Base-by-base conservation (phyloP, 169 alveolate species). In the Babesia caballi region DNA sequence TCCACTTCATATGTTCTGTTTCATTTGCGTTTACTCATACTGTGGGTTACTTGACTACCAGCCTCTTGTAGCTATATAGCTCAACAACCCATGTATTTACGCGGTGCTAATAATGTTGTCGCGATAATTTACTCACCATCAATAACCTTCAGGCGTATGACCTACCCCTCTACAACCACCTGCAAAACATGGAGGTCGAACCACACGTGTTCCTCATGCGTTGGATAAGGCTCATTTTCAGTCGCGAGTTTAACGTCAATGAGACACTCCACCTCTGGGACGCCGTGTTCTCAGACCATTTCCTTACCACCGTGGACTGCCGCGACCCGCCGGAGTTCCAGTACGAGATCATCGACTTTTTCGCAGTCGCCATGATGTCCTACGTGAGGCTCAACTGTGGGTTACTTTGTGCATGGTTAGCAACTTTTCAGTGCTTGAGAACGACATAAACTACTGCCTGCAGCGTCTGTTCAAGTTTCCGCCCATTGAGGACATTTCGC, bases 221-320 rank as follows among this genome's bases (percentile, higher is more conserved):
- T 28, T 91, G 95, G 95, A 84, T 91, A 21, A 72, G 95, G 51
- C 90, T 91, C 51, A 57, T 91, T 52, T 91, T 89, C 61, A 84
- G 93, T 47, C 74, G 95, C 51, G 95, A 91, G 59, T 83, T 83
- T 52, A 85, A 65, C 44, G 78, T 87, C 49, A 84, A 76, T 36
- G 93, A 87, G 28, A 87, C 93, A 4, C 60, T 87, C 35, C 57
- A 73, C 38, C 33, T 87, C 28, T 87, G 93, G 93, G 93, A 87
- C 33, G 63, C 66, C 21, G 46, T 86, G 15, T 41, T 59, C 63
- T 57, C 69, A 23, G 77, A 75, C 21, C 73, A 75, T 42, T 67
- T 44, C 33, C 52, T 42, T 17, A 33, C 50, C n/a, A 47, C 1
- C 27, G 2, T 44, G 0, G 58, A 74, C 7, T n/a, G 33, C 33